Evolutionary conservation across 768 basidiomycete genomes (phyloP), one percentile per base, ranked within the genome.

Genomic region (Hydnomerulius pinastri): DNA sequence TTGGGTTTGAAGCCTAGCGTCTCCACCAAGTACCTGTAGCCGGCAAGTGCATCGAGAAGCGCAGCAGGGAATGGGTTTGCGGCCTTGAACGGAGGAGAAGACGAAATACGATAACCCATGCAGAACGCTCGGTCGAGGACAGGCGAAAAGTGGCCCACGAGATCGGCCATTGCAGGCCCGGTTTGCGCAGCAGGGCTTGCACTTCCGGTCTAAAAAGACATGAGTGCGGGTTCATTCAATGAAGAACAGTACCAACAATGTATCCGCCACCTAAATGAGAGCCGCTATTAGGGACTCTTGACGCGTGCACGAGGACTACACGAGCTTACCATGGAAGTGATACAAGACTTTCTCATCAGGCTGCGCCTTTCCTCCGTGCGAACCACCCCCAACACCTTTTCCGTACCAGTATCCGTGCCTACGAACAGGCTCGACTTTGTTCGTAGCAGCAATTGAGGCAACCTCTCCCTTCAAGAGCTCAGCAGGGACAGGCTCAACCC

Each of bases 11-110:
- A 69, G 2, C 59, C 56, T 25, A 73, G 54, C 13, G 54, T 50
- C 23, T 39, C 29, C 37, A 68, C 52, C 25, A 77, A 60, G 62
- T 73, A 66, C n/a, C 59, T 25, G 57, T 72, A 72, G 12, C 65
- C 68, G 4, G 71, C 64, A 4, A 69, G 54, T n/a, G 59, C 70
- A 53, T 75, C 75, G 20, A 74, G 50, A 51, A 73, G 61, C 1
- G 68, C 66, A 13, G 69, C 66, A 1, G 73, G 73, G 61, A 73
- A 73, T 6, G 72, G 58, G 6, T 65, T 54, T 1, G 11, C 35
- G 36, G 56, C 35, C n/a, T 29, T 10, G 45, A 58, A 47, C 32
- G 62, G 40, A 40, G 45, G 36, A 12, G 58, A 52, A 2, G 69
- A 56, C 13, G 65, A 60, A 35, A 69, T 64, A 6, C 74, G 67